Conservation (phyloP, 306 rosid species). For the Cucumis cinereus region DNA sequence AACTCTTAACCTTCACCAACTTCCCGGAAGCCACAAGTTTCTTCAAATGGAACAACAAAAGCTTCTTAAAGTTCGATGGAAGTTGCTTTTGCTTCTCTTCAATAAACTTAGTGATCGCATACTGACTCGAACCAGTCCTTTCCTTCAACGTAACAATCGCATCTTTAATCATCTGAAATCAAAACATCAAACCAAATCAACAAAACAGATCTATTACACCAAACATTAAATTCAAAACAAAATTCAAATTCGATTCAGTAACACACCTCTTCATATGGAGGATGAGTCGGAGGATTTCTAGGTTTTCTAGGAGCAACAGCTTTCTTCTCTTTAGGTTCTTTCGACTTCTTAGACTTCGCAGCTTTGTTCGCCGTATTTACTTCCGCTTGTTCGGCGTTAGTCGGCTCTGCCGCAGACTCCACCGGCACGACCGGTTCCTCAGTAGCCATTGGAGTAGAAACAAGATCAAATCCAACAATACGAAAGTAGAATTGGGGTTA, state of each 20-base stretch:
- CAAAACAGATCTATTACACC: neutral
- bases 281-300: slow-evolving; percentile 35
- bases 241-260: neutral
- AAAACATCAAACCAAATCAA: neutral
- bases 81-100: slow-evolving; percentile 68
- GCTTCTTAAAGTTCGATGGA: slow-evolving; percentile 54
- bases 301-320: slow-evolving; percentile 31
- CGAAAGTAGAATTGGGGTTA: neutral
- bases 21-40: slow-evolving; percentile 54
- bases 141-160: slow-evolving; percentile 64
- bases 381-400: slow-evolving; percentile 15
- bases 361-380: slow-evolving; percentile 23
- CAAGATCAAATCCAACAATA: neutral
- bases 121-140: slow-evolving; percentile 84
- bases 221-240: neutral
- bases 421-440: slow-evolving; percentile 33
- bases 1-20: slow-evolving; percentile 58
- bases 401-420: slow-evolving; percentile 23
- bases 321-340: slow-evolving; percentile 42
- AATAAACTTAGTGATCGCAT: slow-evolving; percentile 62
- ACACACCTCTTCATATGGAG: slow-evolving; percentile 70
- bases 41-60: slow-evolving; percentile 53
- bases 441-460: slow-evolving; percentile 32
- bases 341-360: slow-evolving; percentile 32
- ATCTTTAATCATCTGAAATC: slow-evolving; percentile 62